A percentile compares a stretch with the other conserved stretches of the same genome.
These are phyloP conservation scores for Dunaliella sp. DNA, from an alignment of 139 green algal genomes.

Conservation along the genomic window DNA sequence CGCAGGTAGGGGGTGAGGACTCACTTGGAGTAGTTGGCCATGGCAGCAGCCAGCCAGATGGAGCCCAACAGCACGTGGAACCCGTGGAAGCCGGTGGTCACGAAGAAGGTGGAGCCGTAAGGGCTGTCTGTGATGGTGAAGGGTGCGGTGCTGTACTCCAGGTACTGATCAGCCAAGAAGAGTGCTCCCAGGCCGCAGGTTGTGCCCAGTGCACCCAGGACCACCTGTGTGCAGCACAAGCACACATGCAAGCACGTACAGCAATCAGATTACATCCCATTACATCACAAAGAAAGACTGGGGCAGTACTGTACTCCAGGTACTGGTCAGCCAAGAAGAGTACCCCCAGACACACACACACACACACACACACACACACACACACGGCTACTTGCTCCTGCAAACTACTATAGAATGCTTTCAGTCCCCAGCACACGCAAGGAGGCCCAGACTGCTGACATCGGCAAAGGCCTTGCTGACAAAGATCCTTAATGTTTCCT, in stretches of 20 bases:
- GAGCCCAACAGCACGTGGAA: constrained; percentile 52
- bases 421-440: no score
- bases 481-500: no score
- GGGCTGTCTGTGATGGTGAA: constrained; percentile 48
- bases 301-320: constrained; percentile 44
- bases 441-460: no score
- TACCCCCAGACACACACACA: constrained; percentile 33
- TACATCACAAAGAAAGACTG: no score
- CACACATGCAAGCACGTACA: no score
- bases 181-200: constrained; percentile 41
- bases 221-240: no score
- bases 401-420: neutral
- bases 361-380: neutral
- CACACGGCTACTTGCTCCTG: neutral
- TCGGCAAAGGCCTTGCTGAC: no score
- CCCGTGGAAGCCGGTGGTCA: constrained; percentile 55
- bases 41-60: constrained; percentile 29
- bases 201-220: constrained; percentile 35
- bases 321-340: constrained; percentile 53
- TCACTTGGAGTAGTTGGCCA: constrained; percentile 33
- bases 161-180: constrained; percentile 52
- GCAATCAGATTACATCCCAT: no score
- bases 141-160: constrained; percentile 45
- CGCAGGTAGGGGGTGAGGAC: no score
- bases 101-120: constrained; percentile 52